Evolutionary conservation across 2,329 filamentous ascomycete species (phyloP).

Genomic region (Monilinia vaccinii-corymbosi): DNA sequence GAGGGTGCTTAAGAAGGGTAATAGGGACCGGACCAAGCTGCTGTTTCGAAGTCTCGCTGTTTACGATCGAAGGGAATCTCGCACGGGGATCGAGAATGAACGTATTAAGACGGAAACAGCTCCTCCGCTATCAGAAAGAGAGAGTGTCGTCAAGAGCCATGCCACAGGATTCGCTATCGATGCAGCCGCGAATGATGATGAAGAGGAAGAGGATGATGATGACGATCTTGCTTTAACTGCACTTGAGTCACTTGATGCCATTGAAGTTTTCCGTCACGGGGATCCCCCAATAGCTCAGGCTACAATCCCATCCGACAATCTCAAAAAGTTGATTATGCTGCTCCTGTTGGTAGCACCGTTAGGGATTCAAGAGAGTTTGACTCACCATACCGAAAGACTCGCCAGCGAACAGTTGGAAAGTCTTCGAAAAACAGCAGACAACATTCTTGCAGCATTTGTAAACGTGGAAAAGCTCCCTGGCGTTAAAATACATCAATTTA

Average conservation of each 20-base stretch:
- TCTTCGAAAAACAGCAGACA: constrained; percentile 53
- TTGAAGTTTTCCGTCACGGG: constrained; percentile 49
- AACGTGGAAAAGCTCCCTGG: constrained; percentile 55
- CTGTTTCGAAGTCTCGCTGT: constrained; percentile 65
- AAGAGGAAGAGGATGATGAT: constrained; percentile 34
- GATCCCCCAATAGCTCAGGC: constrained; percentile 48
- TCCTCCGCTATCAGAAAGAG: background rate
- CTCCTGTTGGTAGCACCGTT: constrained; percentile 59
- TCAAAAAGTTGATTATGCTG: constrained; percentile 61
- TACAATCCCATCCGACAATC: constrained; percentile 65
- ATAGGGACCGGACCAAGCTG: constrained; percentile 50
- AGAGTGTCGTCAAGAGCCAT: constrained; percentile 19
- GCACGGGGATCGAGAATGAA: constrained; percentile 12
- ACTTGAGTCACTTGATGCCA: constrained; percentile 57
- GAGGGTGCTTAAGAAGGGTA: constrained; percentile 50
- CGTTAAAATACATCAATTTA: constrained; percentile 53
- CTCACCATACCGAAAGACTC: constrained; percentile 49
- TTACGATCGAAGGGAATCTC: constrained; percentile 48
- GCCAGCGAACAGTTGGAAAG: constrained; percentile 45
- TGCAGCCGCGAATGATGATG: constrained; percentile 36
- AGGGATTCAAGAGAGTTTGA: constrained; percentile 54
- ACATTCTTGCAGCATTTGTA: constrained; percentile 56
- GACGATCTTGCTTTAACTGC: constrained; percentile 61
- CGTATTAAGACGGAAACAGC: background rate
- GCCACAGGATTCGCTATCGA: constrained; percentile 34